Base-by-base conservation (phyloP, 345 rosid genomes). In the Syzygium oleosum region DNA sequence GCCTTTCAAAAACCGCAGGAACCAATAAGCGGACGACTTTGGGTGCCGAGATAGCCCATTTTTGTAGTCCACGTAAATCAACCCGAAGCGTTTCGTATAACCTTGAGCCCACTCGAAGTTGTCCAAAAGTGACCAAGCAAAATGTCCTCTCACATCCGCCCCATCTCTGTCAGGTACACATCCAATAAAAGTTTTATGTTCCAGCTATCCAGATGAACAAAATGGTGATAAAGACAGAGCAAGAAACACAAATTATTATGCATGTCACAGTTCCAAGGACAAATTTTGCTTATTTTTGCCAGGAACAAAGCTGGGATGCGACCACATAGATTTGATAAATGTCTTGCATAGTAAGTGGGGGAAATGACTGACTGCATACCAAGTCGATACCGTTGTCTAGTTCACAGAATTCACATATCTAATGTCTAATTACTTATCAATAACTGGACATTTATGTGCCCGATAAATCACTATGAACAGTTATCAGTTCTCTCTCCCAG, bases 51-150 rank as follows among this genome's bases (percentile, higher is more conserved):
- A 31, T 19, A 97, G 93, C 41, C 96, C 95, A n/a, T 95, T 93
- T 92, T 96, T 95, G 94, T 94, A 95, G 90, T 97, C 97, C 0
- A 97, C 96, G 55, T 95, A 97, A n/a, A 96, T 88, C 91, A 97
- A 87, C 52, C 99, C 99, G 15, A 96, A 96, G 51, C 99, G 94
- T 91, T 97, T 97, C 53, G 98, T 97, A 84, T 92, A 96, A n/a
- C 98, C 99, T 90, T 95, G 94, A 22, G 93, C 96, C 99, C 99
- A 95, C 88, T 97, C 99, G 78, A 97, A 96, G 88, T 96, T 96
- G 92, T 97, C 99, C 88, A 96, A n/a, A 85, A 97, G 89, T 27
- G 99, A 95, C 99, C 99, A 96, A 1, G 96, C 99, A 68, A 96
- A 97, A 88, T 97, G 94, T 89, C 99, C 99, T 91, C 94, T 94